Conservation (phyloP, 495 filamentous ascomycete species). For the Penicillium malachiteum region DNA sequence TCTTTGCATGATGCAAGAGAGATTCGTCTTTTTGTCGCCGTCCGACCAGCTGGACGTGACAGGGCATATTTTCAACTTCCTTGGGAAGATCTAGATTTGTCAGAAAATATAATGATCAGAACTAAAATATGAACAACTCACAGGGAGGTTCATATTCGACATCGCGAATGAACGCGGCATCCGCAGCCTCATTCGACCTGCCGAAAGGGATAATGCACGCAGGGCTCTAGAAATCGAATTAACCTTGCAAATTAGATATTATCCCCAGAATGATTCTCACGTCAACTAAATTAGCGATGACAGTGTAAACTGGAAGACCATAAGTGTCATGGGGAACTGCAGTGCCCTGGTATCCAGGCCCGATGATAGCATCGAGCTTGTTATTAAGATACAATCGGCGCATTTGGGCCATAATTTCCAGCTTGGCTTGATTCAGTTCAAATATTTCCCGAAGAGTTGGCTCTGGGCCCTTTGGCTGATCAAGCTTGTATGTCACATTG, state of each 20-base stretch:
- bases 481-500: background rate
- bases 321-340: conserved; percentile 17
- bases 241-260: background rate
- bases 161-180: conserved; percentile 12
- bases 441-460: conserved; percentile 16
- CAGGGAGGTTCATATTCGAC: conserved; percentile 22
- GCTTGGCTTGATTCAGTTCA: background rate
- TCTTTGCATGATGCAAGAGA: conserved; percentile 18
- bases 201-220: conserved; percentile 19
- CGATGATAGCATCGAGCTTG: conserved; percentile 17
- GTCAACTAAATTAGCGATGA: conserved; percentile 18
- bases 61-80: conserved; percentile 27
- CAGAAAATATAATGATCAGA: background rate
- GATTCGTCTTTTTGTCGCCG: conserved; percentile 27
- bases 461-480: conserved; percentile 8
- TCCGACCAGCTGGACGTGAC: conserved; percentile 30
- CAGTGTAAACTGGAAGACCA: conserved; percentile 14
- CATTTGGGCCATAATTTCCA: background rate
- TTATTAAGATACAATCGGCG: conserved; percentile 11
- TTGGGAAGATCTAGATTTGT: conserved; percentile 16
- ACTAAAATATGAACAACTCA: background rate
- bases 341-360: conserved; percentile 10
- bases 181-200: conserved; percentile 12
- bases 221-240: conserved; percentile 10
- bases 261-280: conserved; percentile 2